A percentile compares a stretch with the other conserved stretches of the same genome.
phyloP scores from a whole-genome alignment of 176 grass and related monocot genomes.

The Dendrocalamus sinicus region DNA sequence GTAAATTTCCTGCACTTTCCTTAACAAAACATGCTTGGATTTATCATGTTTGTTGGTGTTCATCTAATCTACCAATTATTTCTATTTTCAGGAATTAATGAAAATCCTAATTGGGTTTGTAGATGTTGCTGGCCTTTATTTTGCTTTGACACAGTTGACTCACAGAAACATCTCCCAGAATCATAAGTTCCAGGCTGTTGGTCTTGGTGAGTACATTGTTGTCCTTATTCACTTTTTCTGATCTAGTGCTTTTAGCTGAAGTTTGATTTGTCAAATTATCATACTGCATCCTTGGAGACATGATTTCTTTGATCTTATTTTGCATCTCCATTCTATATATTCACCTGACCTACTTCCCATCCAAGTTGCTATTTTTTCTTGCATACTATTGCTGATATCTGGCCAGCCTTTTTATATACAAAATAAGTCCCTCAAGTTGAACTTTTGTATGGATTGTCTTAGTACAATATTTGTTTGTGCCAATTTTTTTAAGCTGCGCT shows the following conservation, averaged over 20 bases:
- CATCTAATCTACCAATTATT: conserved; percentile 34
- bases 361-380: conserved; percentile 4
- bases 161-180: conserved; percentile 99
- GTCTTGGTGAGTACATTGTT: conserved; percentile 73
- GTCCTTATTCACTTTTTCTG: conserved; percentile 16
- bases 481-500: background rate
- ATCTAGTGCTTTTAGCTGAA: conserved; percentile 23
- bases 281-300: conserved; percentile 1
- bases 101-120: conserved; percentile 90
- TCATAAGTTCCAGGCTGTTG: conserved; percentile 98
- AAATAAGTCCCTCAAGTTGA: background rate
- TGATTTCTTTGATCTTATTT: conserved; percentile 12
- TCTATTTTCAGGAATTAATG: conserved; percentile 74
- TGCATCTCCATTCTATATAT: background rate
- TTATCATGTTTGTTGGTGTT: conserved; percentile 12
- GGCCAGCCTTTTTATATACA: background rate
- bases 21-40: conserved; percentile 22
- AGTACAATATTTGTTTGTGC: background rate
- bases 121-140: conserved; percentile 99
- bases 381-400: background rate
- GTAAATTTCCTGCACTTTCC: conserved; percentile 43
- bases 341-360: conserved; percentile 6
- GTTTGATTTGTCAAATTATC: conserved; percentile 22
- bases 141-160: conserved; percentile 90
- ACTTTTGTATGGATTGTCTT: conserved; percentile 22